These are phyloP conservation scores for Cryptococcus sp. DNA, from an alignment of 1,284 basidiomycete genomes.

Conservation along the genomic window DNA sequence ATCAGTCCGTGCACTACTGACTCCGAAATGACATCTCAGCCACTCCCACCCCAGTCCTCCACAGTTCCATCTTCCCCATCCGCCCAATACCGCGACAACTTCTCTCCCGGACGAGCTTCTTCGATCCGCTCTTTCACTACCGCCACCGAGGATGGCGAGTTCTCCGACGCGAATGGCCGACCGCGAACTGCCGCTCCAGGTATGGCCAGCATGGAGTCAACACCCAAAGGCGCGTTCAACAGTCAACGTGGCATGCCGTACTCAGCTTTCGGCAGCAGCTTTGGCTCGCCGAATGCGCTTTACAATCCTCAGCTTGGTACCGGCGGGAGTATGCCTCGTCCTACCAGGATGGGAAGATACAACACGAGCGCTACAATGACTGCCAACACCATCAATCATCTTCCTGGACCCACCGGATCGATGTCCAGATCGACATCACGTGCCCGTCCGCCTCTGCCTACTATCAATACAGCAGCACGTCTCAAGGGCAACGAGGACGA, in stretches of 20 bases:
- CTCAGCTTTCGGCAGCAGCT: slow-evolving; percentile 24
- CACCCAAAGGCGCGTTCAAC: slow-evolving; percentile 12
- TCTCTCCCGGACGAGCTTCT: slow-evolving; percentile 13
- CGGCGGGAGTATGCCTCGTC: slow-evolving; percentile 21
- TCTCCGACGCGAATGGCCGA: slow-evolving; percentile 7
- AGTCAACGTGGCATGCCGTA: slow-evolving; percentile 21
- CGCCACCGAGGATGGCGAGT: slow-evolving; percentile 26
- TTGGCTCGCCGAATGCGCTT: slow-evolving; percentile 31
- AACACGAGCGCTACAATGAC: slow-evolving; percentile 22
- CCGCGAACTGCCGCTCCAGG: slow-evolving; percentile 17
- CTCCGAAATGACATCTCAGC: slow-evolving; percentile 9
- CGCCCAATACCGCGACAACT: slow-evolving; percentile 3
- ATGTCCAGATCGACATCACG: slow-evolving; percentile 32
- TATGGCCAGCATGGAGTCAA: slow-evolving; percentile 14
- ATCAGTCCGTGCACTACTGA: background rate
- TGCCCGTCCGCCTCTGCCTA: slow-evolving; percentile 16
- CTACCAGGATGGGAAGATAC: slow-evolving; percentile 18
- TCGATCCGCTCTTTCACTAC: slow-evolving; percentile 19
- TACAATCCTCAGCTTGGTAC: slow-evolving; percentile 8
- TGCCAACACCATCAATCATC: slow-evolving; percentile 2
- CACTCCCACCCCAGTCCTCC: slow-evolving; percentile 3
- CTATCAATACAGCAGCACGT: slow-evolving; percentile 1
- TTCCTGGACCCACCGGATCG: slow-evolving; percentile 16
- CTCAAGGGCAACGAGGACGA: slow-evolving; percentile 51
- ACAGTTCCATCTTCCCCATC: slow-evolving; percentile 3